Base-by-base conservation (phyloP, 768 basidiomycete genomes). In the Boletus reticulatus region DNA sequence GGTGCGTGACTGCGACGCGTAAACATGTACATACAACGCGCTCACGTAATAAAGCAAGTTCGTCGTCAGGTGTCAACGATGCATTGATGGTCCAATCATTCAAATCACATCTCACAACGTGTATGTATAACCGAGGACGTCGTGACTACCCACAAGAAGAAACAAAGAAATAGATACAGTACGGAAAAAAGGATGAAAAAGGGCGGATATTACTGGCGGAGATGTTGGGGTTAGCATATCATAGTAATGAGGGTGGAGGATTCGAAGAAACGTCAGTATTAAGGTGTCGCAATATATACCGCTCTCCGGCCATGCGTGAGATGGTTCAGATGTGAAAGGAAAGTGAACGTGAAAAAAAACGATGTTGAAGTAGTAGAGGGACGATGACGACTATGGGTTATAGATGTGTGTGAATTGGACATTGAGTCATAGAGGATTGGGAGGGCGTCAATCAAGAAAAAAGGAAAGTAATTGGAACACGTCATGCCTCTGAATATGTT, bases 11-110 rank as follows among this genome's bases (percentile, higher is more conserved):
- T 16, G 38, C 27, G 46, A 50, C 65, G 54, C 69, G 67, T 72
- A 55, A 72, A 72, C 55, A 71, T 8, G 45, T 11, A 24, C 58
- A 68, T 53, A 71, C 63, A 71, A 62, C 62, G 43, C 55, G 57
- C 45, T 27, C 43, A 17, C 48, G 19, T 48, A 29, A 29, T 29
- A 8, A 29, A 29, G 8, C 1, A 29, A 9, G 29, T 29, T 29
- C 29, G 9, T 29, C 29, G 29, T 29, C 29, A 29, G 29, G 29
- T 29, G 29, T 27, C 27, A 27, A 22, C 3, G 3, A 2, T 22
- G 1, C 22, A 22, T 2, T 22, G 22, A 22, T 22, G 27, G 27
- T 27, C 8, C 8, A 29, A 29, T 9, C 29, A 50, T 24, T n/a
- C 38, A 17, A 49, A 39, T 41, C 27, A 19, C 22, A 22, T 50